phyloP scores from a whole-genome alignment of 1,139 yeast genomes.

The Scheffersomyces titani region DNA sequence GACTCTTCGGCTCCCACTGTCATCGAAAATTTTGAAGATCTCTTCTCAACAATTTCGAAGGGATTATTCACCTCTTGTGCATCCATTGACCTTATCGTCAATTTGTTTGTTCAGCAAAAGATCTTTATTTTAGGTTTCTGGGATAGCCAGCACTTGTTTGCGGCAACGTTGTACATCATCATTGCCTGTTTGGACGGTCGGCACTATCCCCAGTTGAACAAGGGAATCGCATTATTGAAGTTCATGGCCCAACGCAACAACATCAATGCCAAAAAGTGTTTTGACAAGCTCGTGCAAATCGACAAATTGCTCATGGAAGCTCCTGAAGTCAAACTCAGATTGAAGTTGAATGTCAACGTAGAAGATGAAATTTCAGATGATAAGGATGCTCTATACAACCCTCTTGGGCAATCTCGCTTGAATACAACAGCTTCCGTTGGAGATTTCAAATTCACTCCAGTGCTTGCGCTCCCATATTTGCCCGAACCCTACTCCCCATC shows the following conservation, averaged over 20 bases:
- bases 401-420: constrained; percentile 2
- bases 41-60: constrained; percentile 36
- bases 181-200: constrained; percentile 39
- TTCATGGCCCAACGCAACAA: constrained; percentile 44
- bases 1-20: constrained; percentile 27
- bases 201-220: constrained; percentile 27
- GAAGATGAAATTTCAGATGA: constrained; percentile 3
- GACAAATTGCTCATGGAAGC: constrained; percentile 5
- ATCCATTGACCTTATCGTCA: constrained; percentile 39
- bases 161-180: constrained; percentile 42
- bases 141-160: constrained; percentile 53
- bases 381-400: constrained; percentile 6
- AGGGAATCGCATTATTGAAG: constrained; percentile 36
- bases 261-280: constrained; percentile 34
- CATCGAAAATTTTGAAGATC: constrained; percentile 28
- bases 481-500: constrained; percentile 8
- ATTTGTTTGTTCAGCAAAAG: constrained; percentile 34
- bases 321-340: constrained; percentile 5
- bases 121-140: constrained; percentile 51
- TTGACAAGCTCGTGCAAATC: constrained; percentile 8
- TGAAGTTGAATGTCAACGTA: constrained; percentile 7
- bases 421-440: background rate
- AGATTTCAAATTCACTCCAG: background rate
- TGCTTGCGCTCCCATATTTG: background rate
- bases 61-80: constrained; percentile 43